These are phyloP conservation scores for Penicillium sp. DNA, from an alignment of 2,329 filamentous ascomycete species.

Conservation along the genomic window DNA sequence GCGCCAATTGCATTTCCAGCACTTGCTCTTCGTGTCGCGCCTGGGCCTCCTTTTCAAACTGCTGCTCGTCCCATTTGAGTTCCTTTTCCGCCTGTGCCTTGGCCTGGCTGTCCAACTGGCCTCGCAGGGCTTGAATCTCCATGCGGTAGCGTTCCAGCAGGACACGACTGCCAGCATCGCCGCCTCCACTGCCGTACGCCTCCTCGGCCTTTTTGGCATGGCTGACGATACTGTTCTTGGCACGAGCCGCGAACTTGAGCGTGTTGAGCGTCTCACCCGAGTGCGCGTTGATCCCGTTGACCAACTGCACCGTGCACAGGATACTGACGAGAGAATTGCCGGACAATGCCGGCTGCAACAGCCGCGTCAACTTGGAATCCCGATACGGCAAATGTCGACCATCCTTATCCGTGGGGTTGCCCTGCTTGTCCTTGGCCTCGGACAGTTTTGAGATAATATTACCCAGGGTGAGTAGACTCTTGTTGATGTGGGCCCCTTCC, in stretches of 20 bases:
- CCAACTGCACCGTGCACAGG: constrained; percentile 90
- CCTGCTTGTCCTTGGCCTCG: constrained; percentile 76
- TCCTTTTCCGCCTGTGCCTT: constrained; percentile 60
- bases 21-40: constrained; percentile 93
- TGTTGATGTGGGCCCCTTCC: constrained; percentile 97
- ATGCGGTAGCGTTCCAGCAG: constrained; percentile 87
- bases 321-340: constrained; percentile 95
- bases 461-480: constrained; percentile 87
- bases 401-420: constrained; percentile 68
- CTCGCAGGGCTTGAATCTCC: constrained; percentile 78
- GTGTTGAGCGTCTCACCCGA: constrained; percentile 90
- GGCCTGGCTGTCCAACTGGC: constrained; percentile 76
- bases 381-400: constrained; percentile 91
- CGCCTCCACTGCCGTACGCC: constrained; percentile 68
- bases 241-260: constrained; percentile 89
- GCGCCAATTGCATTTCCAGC: constrained; percentile 94
- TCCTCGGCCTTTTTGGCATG: constrained; percentile 94
- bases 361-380: constrained; percentile 91
- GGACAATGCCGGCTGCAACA: constrained; percentile 86
- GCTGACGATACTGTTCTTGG: constrained; percentile 96
- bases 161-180: constrained; percentile 76
- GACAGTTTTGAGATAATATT: constrained; percentile 94
- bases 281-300: constrained; percentile 65
- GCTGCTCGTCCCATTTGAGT: constrained; percentile 60
- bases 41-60: constrained; percentile 74